A percentile compares a stretch with the other conserved stretches of the same genome.
phyloP scores from a whole-genome alignment of 1,284 basidiomycete species.

The Marasmius oreades region DNA sequence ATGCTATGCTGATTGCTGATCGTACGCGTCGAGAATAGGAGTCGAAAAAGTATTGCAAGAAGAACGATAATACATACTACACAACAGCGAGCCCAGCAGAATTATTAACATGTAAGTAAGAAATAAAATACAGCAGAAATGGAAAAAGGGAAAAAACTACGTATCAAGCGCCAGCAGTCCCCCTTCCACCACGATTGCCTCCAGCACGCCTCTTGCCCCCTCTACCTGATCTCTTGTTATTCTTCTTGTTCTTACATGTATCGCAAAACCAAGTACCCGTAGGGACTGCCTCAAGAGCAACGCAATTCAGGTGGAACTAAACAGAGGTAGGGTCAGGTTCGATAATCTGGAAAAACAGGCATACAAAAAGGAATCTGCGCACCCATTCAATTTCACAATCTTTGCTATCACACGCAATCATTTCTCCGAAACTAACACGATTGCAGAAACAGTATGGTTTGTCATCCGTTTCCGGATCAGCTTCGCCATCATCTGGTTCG shows the following conservation, averaged over 20 bases:
- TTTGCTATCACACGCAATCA: constrained; percentile 96
- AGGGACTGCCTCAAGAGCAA: constrained; percentile 70
- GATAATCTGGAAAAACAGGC: constrained; percentile 11
- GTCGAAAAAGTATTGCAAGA: no score
- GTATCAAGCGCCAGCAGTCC: constrained; percentile 6
- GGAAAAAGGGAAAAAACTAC: background rate
- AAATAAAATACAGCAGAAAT: background rate
- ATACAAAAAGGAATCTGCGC: constrained; percentile 31
- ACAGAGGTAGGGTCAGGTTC: constrained; percentile 9
- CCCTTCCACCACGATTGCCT: constrained; percentile 18
- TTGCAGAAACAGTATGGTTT: constrained; percentile 89
- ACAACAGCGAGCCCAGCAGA: background rate
- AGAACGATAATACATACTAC: background rate
- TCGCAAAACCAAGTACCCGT: constrained; percentile 85
- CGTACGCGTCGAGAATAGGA: no score
- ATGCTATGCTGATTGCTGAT: no score
- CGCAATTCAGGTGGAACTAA: constrained; percentile 85
- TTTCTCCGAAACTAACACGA: constrained; percentile 87
- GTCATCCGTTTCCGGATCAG: constrained; percentile 62
- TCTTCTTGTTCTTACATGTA: constrained; percentile 52
- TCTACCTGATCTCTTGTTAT: constrained; percentile 39
- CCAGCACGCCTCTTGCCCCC: constrained; percentile 46
- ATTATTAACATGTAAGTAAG: background rate
- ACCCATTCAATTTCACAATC: constrained; percentile 95
- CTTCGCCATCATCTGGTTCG: constrained; percentile 36